Conservation (phyloP, 306 rosid species). For the Vicia sativa region DNA sequence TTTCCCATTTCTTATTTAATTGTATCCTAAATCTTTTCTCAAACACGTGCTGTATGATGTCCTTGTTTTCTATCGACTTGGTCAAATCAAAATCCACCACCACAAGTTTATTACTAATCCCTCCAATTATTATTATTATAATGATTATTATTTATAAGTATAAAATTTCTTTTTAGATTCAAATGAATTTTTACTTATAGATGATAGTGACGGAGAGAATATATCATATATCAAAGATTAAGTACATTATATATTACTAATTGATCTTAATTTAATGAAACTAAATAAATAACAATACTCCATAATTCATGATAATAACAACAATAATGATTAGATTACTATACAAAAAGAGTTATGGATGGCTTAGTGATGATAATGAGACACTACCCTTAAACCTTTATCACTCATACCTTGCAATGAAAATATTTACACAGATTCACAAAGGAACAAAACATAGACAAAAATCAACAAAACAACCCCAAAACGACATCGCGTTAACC, state of each 20-base stretch:
- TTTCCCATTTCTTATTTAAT: background rate
- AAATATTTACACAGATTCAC: conserved; percentile 50
- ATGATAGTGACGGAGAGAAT: too few relatives aligned
- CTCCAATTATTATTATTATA: too few relatives aligned
- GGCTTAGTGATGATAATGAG: background rate
- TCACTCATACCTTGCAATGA: conserved; percentile 43
- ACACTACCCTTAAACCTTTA: conserved; percentile 46
- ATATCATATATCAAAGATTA: background rate
- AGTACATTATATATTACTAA: background rate
- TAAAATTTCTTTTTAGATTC: too few relatives aligned
- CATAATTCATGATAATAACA: conserved; percentile 31
- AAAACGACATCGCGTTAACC: conserved; percentile 31
- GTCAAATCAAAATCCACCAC: conserved; percentile 10
- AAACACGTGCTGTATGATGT: background rate
- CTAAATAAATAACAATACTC: background rate
- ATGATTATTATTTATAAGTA: too few relatives aligned
- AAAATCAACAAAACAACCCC: conserved; percentile 19
- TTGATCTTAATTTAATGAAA: too few relatives aligned
- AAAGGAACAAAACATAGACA: background rate
- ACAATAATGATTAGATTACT: conserved; percentile 35
- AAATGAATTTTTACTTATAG: too few relatives aligned
- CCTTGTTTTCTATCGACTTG: background rate
- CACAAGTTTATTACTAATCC: background rate
- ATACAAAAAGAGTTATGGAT: conserved; percentile 35
- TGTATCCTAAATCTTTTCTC: background rate